Evolutionary conservation across 306 rosid genomes (phyloP).

Genomic region (Cicer cuneatum): DNA sequence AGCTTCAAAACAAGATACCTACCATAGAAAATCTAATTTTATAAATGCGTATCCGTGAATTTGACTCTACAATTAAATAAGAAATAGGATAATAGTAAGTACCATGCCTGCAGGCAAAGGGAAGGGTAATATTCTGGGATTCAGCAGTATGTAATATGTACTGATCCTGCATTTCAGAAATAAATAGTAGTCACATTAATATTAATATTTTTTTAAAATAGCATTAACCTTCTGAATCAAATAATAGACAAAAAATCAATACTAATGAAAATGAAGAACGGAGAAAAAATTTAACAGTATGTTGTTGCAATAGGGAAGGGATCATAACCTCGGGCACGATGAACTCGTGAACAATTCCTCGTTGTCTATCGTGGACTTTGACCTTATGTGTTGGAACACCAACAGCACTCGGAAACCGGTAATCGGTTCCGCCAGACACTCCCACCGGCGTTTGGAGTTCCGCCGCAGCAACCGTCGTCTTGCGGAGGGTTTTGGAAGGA

Average conservation of each 20-base stretch:
- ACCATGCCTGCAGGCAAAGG: conserved; percentile 99
- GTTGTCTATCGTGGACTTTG: conserved; percentile 80
- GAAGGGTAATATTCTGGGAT: conserved; percentile 82
- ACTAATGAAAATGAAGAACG: neutral
- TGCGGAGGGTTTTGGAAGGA: conserved; percentile 53
- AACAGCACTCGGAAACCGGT: conserved; percentile 43
- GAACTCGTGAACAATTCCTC: conserved; percentile 87
- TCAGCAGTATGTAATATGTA: conserved; percentile 96
- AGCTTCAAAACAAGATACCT: neutral
- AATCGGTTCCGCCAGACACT: conserved; percentile 42
- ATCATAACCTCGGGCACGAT: conserved; percentile 80
- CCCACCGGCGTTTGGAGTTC: conserved; percentile 64
- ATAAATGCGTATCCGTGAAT: neutral
- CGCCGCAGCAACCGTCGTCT: conserved; percentile 49
- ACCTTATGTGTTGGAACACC: conserved; percentile 73
- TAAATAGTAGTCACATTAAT: neutral
- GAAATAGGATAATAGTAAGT: conserved; percentile 57
- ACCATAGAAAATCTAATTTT: neutral
- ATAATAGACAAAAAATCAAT: neutral
- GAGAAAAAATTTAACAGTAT: neutral
- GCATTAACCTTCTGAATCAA: neutral
- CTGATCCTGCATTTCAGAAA: conserved; percentile 75
- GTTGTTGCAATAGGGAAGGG: conserved; percentile 11
- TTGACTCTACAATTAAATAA: neutral
- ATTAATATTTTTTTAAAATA: neutral